These are phyloP conservation scores for Globisporangium sylvaticum DNA, from an alignment of 352 stramenopile species.

Conservation along the genomic window DNA sequence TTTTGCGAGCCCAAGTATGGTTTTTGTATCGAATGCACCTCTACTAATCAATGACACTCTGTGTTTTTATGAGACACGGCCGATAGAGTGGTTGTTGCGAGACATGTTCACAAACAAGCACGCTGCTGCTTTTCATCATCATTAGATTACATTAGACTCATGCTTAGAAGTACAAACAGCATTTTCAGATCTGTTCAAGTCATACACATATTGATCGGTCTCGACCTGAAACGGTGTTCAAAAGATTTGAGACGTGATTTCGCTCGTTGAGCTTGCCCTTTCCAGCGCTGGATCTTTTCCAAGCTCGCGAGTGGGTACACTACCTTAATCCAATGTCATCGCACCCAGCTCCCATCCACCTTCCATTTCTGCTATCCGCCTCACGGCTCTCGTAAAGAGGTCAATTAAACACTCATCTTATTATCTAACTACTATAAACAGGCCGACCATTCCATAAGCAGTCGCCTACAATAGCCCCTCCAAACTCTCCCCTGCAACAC, in stretches of 20 bases:
- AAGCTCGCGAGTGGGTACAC: background rate
- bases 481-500: background rate
- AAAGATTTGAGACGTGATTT: background rate
- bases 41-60: background rate
- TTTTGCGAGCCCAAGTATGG: background rate
- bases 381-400: background rate
- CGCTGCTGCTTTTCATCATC: background rate
- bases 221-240: background rate
- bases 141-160: background rate
- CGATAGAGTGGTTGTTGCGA: background rate
- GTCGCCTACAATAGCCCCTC: no score
- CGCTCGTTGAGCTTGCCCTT: background rate
- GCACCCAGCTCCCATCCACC: background rate
- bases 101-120: background rate
- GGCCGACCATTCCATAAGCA: background rate
- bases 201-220: background rate
- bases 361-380: background rate
- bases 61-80: background rate
- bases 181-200: accelerated
- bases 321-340: background rate
- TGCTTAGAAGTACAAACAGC: background rate
- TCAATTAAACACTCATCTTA: background rate
- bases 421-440: background rate
- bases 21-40: background rate
- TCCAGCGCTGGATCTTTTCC: background rate